phyloP scores from a whole-genome alignment of 169 alveolate species.

The Plasmodium vinckei region DNA sequence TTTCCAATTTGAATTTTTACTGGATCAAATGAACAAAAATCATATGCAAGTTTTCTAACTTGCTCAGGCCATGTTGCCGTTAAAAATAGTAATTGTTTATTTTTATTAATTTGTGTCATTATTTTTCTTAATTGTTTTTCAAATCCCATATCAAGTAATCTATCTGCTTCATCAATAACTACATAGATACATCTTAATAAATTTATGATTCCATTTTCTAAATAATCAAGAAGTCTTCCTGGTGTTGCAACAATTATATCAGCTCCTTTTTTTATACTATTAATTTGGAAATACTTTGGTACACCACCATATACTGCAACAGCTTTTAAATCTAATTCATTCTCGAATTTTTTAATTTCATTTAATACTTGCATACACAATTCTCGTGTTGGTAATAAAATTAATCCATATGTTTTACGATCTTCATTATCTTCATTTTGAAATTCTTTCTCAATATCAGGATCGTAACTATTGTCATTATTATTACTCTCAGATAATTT shows the following conservation, averaged over 20 bases:
- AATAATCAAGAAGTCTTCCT: conserved; percentile 95
- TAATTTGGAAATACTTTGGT: conserved; percentile 80
- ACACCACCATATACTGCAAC: conserved; percentile 92
- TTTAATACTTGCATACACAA: conserved; percentile 89
- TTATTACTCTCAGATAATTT: conserved; percentile 87
- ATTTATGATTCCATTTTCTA: conserved; percentile 88
- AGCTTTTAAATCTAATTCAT: conserved; percentile 80
- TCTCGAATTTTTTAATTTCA: conserved; percentile 83
- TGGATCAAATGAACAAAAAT: conserved; percentile 90
- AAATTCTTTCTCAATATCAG: not conserved
- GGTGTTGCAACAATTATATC: conserved; percentile 97
- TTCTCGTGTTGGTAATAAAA: conserved; percentile 92
- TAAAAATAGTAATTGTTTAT: conserved; percentile 93
- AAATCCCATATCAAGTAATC: conserved; percentile 98
- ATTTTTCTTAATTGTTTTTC: conserved; percentile 93
- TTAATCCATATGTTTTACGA: conserved; percentile 80
- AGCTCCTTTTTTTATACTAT: conserved; percentile 90
- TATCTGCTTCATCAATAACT: conserved; percentile 98
- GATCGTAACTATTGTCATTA: conserved; percentile 75
- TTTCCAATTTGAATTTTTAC: conserved; percentile 92
- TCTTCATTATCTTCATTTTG: conserved; percentile 77
- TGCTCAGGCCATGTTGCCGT: conserved; percentile 96
- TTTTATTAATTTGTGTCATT: conserved; percentile 93
- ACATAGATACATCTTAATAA: conserved; percentile 93
- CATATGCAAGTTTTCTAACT: conserved; percentile 90